phyloP scores from a whole-genome alignment of 495 filamentous ascomycete species.

The Penicillium flavigenum region DNA sequence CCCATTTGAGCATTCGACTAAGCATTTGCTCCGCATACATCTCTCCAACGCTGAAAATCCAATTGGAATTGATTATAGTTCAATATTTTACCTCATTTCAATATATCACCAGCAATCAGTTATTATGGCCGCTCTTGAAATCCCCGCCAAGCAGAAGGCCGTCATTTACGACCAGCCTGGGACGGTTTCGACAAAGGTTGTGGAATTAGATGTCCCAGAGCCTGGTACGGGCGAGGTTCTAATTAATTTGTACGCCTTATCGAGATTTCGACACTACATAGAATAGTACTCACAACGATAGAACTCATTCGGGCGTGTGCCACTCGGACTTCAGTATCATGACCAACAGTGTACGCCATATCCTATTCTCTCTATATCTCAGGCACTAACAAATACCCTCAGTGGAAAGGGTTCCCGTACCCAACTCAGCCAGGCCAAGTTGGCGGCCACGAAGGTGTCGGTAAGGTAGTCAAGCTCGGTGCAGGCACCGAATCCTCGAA shows the following conservation, averaged over 20 bases:
- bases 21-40: not conserved
- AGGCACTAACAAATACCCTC: constrained; percentile 13
- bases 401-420: constrained; percentile 57
- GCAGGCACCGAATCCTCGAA: constrained; percentile 46
- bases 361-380: constrained; percentile 3
- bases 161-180: constrained; percentile 68
- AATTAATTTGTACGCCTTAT: constrained; percentile 55
- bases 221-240: constrained; percentile 64
- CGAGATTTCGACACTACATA: not conserved
- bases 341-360: constrained; percentile 46
- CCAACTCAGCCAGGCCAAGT: constrained; percentile 66
- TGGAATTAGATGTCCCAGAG: constrained; percentile 64
- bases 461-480: constrained; percentile 61
- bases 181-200: constrained; percentile 64
- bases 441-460: constrained; percentile 64
- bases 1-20: not conserved
- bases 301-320: constrained; percentile 69
- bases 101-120: not conserved
- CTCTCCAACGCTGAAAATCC: not conserved
- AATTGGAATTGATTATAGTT: not conserved
- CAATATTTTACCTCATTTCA: not conserved
- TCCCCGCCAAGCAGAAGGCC: constrained; percentile 68
- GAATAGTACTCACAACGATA: constrained; percentile 26
- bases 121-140: constrained; percentile 33
- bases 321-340: constrained; percentile 66